These are phyloP conservation scores for Candida berthetii DNA, from an alignment of 805 yeast genomes.

Conservation along the genomic window DNA sequence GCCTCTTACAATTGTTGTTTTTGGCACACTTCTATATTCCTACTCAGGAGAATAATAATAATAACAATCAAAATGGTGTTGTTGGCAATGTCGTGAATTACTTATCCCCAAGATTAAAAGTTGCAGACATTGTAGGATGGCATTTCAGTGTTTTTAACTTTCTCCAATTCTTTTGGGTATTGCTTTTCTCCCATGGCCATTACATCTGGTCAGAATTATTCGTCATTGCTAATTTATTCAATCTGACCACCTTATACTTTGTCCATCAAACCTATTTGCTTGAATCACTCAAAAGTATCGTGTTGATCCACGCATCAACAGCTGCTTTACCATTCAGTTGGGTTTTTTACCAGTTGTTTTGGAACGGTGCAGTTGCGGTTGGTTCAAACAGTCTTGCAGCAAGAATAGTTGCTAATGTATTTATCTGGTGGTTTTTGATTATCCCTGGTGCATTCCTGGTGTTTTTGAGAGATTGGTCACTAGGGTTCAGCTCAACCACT, in stretches of 20 bases:
- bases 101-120: slow-evolving; percentile 12
- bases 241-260: slow-evolving; percentile 44
- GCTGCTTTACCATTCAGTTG: slow-evolving; percentile 71
- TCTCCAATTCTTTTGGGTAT: slow-evolving; percentile 56
- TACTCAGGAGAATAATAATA: slow-evolving; percentile 3
- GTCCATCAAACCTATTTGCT: slow-evolving; percentile 53
- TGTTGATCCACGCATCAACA: slow-evolving; percentile 57
- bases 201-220: slow-evolving; percentile 55
- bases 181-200: slow-evolving; percentile 52
- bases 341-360: slow-evolving; percentile 67
- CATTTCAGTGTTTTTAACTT: slow-evolving; percentile 62
- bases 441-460: slow-evolving; percentile 55
- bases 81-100: slow-evolving; percentile 11
- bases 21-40: slow-evolving; percentile 39
- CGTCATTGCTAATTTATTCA: slow-evolving; percentile 51
- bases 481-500: slow-evolving; percentile 53
- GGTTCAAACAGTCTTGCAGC: slow-evolving; percentile 46
- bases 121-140: slow-evolving; percentile 37
- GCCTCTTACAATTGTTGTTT: slow-evolving; percentile 46
- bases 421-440: slow-evolving; percentile 72
- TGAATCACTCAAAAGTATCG: slow-evolving; percentile 44
- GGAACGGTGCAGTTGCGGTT: slow-evolving; percentile 76
- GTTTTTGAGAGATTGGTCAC: slow-evolving; percentile 63
- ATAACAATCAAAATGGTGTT: slow-evolving; percentile 4
- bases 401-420: slow-evolving; percentile 62